Conservation (phyloP, 2,329 filamentous ascomycete genomes). For the Raffaelea albimanens region DNA sequence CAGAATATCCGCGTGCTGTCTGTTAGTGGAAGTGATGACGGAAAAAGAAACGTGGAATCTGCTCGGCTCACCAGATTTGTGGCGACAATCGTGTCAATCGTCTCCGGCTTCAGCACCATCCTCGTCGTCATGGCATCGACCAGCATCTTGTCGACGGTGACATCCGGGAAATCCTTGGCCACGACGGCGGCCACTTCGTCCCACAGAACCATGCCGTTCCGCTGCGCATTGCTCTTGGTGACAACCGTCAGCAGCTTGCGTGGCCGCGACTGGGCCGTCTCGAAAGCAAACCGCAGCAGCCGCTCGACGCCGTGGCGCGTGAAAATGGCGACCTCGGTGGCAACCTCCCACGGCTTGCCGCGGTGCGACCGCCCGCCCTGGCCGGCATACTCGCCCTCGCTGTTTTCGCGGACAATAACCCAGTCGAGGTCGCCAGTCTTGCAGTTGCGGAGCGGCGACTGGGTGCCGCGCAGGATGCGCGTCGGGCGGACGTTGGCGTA, state of each 20-base stretch:
- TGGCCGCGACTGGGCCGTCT: conserved; percentile 40
- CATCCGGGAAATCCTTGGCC: conserved; percentile 47
- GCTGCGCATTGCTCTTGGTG: conserved; percentile 56
- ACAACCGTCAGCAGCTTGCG: conserved; percentile 52
- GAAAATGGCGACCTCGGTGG: conserved; percentile 56
- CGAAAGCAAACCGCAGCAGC: conserved; percentile 54
- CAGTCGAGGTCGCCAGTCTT: conserved; percentile 47
- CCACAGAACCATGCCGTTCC: conserved; percentile 61
- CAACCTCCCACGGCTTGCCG: conserved; percentile 46
- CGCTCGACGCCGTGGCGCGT: conserved; percentile 49
- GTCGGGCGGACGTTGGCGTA: conserved; percentile 59
- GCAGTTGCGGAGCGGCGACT: conserved; percentile 43
- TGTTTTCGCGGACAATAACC: conserved; percentile 59
- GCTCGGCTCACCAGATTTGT: conserved; percentile 53
- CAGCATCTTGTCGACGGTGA: conserved; percentile 53
- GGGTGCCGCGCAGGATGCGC: conserved; percentile 45
- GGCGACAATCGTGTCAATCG: conserved; percentile 52
- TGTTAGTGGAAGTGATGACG: not conserved
- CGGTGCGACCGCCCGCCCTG: conserved; percentile 52
- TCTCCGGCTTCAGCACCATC: conserved; percentile 51
- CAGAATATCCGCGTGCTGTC: conserved; percentile 46
- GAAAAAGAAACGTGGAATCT: not conserved
- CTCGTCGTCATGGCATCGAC: conserved; percentile 40
- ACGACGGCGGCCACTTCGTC: conserved; percentile 50
- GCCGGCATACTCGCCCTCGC: conserved; percentile 55